These are phyloP conservation scores for Noccaea caerulescens DNA, from an alignment of 345 rosid genomes.

Conservation along the genomic window DNA sequence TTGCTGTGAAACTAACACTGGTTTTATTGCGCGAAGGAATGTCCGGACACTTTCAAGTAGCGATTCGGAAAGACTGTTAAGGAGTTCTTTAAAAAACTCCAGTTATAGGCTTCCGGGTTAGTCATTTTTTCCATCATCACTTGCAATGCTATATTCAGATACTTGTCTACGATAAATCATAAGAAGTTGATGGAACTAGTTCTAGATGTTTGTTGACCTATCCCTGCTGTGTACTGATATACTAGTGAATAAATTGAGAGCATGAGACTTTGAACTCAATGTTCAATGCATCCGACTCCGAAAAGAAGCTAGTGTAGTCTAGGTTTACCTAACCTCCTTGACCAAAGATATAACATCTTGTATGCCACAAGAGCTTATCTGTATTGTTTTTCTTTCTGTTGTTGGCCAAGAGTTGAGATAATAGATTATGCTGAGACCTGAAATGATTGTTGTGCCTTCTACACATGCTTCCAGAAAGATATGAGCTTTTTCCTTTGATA, in stretches of 20 bases:
- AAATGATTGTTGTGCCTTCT: slow-evolving; percentile 6
- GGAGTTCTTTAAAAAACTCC: slow-evolving; percentile 63
- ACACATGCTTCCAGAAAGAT: slow-evolving; percentile 33
- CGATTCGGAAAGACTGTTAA: slow-evolving; percentile 70
- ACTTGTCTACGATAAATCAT: slow-evolving; percentile 18
- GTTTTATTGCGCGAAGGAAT: slow-evolving; percentile 60
- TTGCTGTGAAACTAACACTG: slow-evolving; percentile 28
- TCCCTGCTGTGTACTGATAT: slow-evolving; percentile 14
- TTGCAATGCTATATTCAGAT: slow-evolving; percentile 30
- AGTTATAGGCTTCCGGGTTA: slow-evolving; percentile 81
- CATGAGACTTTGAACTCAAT: slow-evolving; percentile 11
- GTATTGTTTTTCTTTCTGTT: slow-evolving; percentile 17
- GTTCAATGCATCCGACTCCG: slow-evolving; percentile 2
- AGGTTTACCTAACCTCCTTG: slow-evolving; percentile 15
- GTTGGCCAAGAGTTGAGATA: slow-evolving; percentile 11
- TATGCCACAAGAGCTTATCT: slow-evolving; percentile 1
- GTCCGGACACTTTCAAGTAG: slow-evolving; percentile 74
- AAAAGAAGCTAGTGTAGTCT: slow-evolving; percentile 27
- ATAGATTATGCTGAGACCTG: slow-evolving; percentile 24
- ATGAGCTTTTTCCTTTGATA: slow-evolving; percentile 32
- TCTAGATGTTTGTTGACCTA: slow-evolving; percentile 26
- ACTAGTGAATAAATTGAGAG: slow-evolving; percentile 16
- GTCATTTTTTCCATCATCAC: slow-evolving; percentile 32
- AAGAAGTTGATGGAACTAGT: slow-evolving; percentile 16
- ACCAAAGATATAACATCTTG: slow-evolving; percentile 29